Base-by-base conservation (phyloP, 164 flowering plant genomes). In the Pachysandra terminalis region DNA sequence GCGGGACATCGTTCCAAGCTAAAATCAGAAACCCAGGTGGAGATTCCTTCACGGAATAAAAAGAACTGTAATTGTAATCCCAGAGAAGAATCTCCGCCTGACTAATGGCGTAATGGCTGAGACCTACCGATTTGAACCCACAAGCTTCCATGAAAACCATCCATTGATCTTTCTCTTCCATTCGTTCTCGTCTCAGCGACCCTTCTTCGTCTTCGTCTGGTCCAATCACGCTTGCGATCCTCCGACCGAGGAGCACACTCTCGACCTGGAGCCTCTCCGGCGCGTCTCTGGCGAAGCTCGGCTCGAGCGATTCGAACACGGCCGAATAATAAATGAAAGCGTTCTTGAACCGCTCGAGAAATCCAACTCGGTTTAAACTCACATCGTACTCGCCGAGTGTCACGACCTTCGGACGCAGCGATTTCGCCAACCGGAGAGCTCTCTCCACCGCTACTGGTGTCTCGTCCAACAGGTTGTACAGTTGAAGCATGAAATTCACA, bases 351-450 rank as follows among this genome's bases (percentile, higher is more conserved):
- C 98, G 80, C 63, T 67, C 63, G 0, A 67, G 13, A 59, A 79
- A 96, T n/a, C 78, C 87, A 1, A 76, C 85, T 66, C 78, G 73
- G 69, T 89, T 93, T 76, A 88, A 71, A 32, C 81, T 74, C 48
- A 79, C 87, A 67, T 96, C 99, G 69, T 90, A 86, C 73, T 95
- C 99, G 0, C 94, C 98, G 0, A 95, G 80, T 0, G 98, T 93
- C 41, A 95, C 86, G 6, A 90, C 84, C 9, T 48, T 69, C 4
- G 99, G 96, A 25, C 74, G 78, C 75, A 95, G 70, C 2, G 93
- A 85, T 64, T 83, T 90, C 3, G 93, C 91, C 23, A 92, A 70
- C 48, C 54, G 62, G 6, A 95, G 83, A 35, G 84, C 88, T 1
- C 76, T 64, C 32, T 81, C 83, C 1, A 90, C 91, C 0, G 78